These are phyloP conservation scores for Globisporangium lucens DNA, from an alignment of 352 stramenopile species.

Conservation along the genomic window DNA sequence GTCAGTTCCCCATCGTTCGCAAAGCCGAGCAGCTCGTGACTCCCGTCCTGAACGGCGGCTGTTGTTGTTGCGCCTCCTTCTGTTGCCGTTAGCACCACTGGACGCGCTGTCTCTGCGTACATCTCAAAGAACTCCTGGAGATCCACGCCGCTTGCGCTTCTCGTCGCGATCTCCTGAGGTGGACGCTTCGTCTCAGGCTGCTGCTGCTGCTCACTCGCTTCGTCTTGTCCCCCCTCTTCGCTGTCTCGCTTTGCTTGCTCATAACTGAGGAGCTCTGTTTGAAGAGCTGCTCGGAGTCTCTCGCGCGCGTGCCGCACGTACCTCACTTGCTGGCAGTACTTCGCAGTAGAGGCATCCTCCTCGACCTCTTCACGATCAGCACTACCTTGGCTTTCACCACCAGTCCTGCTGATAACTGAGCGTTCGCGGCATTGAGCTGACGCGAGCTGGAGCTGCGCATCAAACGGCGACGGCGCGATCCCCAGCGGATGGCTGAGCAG, in stretches of 20 bases:
- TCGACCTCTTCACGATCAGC: neutral
- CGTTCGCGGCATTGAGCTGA: constrained; percentile 32
- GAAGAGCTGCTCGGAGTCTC: constrained; percentile 26
- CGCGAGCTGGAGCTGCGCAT: constrained; percentile 29
- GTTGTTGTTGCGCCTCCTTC: constrained; percentile 3
- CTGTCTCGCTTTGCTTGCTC: neutral
- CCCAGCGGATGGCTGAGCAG: constrained; percentile 25
- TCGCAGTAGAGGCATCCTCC: neutral
- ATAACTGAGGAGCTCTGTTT: constrained; percentile 15
- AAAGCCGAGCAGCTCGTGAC: constrained; percentile 26
- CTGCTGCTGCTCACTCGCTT: neutral
- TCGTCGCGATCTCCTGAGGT: constrained; percentile 18
- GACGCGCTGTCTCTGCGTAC: constrained; percentile 32
- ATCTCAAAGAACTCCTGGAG: constrained; percentile 69
- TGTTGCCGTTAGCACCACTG: constrained; percentile 33
- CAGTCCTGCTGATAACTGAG: constrained; percentile 3
- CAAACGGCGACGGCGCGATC: constrained; percentile 17
- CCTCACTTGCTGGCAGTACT: constrained; percentile 46
- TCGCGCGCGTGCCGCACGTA: constrained; percentile 49
- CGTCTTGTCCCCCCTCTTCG: neutral
- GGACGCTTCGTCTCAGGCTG: neutral
- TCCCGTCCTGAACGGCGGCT: constrained; percentile 4
- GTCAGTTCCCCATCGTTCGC: constrained; percentile 2
- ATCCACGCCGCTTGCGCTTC: constrained; percentile 22
- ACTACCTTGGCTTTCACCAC: neutral